Evolutionary conservation across 2,329 filamentous ascomycete species (phyloP), one percentile per base, ranked within the genome.

Genomic region (Acephala macrosclerotiorum): DNA sequence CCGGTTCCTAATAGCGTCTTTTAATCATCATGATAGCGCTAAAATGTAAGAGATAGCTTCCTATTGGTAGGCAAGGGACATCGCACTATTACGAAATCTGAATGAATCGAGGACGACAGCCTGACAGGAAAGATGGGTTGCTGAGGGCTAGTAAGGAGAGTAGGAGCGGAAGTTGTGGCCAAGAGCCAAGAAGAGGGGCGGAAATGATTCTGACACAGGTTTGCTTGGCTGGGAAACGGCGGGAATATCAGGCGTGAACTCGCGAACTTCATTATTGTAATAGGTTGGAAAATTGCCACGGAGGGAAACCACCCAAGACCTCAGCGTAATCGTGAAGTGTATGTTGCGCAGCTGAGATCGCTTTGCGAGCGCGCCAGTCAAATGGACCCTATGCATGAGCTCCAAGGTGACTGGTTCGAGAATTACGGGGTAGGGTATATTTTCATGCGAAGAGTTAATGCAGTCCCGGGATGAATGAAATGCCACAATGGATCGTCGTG

Each of bases 161-260:
- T n/a, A 58, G 55, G 55, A 38, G 55, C 55, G 33, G 57, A 45
- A 58, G 20, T 58, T 22, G 22, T 42, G 16, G 57, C 57, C 57
- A 58, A 58, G 57, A 58, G 40, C 57, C 57, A 58, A 58, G 55
- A 58, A 36, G 35, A 58, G 57, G 35, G 57, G 57, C 49, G 49
- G 22, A 18, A 53, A 26, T 11, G 6, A 29, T 33, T 33, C 25
- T 42, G 40, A 42, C 57, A 58, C 57, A 58, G 57, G 20, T 36
- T 26, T 42, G 36, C 57, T 58, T 58, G 57, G 57, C 57, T 29
- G 8, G 22, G 49, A 29, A 47, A 51, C 25, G 22, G 47, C 25
- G 22, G 25, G 49, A 53, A 53, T 3, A 14, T 33, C 26, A 53
- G 25, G 26, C 25, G 14, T 6, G 20, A 49, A 22, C 45, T 22